Evolutionary conservation across 148 eudicot species (phyloP).

Genomic region (Nepenthes mirabilis): DNA sequence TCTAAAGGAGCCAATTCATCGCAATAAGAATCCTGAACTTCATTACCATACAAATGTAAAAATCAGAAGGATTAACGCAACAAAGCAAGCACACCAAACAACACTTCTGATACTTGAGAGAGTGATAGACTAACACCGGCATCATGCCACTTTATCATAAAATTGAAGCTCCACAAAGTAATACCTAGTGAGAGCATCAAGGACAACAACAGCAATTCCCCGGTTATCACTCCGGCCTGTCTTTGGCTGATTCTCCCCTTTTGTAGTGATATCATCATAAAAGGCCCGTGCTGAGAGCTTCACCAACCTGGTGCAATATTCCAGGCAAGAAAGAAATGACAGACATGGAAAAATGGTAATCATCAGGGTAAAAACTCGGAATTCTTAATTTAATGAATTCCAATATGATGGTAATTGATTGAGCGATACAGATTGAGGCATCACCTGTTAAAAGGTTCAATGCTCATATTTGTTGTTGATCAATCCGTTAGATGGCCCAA

Average conservation of each 20-base stretch:
- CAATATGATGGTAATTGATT: too few species aligned
- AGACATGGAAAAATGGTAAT: background rate
- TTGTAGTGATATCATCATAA: constrained; percentile 77
- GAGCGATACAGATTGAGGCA: too few species aligned
- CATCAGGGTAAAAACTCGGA: background rate
- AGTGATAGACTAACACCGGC: too few species aligned
- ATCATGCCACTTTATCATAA: background rate
- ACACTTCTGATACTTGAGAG: too few species aligned
- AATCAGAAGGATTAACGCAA: too few species aligned
- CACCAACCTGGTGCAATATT: constrained; percentile 50
- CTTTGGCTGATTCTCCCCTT: constrained; percentile 79
- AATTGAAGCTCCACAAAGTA: background rate
- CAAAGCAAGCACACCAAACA: too few species aligned
- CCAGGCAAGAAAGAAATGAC: background rate
- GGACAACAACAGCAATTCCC: constrained; percentile 89
- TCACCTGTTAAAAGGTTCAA: constrained; percentile 34
- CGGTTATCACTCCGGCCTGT: constrained; percentile 70
- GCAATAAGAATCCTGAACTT: too few species aligned
- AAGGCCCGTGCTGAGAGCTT: constrained; percentile 86
- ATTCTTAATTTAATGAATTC: too few species aligned
- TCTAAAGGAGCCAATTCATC: too few species aligned
- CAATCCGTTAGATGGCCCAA: background rate
- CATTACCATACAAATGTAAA: too few species aligned
- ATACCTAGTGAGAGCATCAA: constrained; percentile 90
- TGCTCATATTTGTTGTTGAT: constrained; percentile 10